These are phyloP conservation scores for Forsythia suspensa DNA, from an alignment of 257 asterid genomes.

Conservation along the genomic window DNA sequence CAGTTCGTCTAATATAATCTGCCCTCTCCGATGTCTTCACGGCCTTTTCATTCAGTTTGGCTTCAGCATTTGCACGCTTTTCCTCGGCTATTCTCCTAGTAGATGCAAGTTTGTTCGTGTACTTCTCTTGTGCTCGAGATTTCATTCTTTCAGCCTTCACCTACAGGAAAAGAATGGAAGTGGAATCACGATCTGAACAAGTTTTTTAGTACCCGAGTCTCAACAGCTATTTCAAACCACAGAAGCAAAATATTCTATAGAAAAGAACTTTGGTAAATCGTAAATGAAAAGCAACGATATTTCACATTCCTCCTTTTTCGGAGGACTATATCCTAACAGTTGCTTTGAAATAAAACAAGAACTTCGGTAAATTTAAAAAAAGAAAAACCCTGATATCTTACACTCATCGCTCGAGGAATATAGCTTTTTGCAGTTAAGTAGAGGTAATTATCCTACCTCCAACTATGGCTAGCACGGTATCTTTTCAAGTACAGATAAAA, in stretches of 20 bases:
- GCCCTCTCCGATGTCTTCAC: slow-evolving; percentile 67
- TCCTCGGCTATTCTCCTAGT: slow-evolving; percentile 84
- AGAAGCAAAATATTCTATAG: neutral
- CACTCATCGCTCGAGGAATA: too few relatives aligned
- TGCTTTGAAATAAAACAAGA: too few relatives aligned
- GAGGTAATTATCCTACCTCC: too few relatives aligned
- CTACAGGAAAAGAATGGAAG: slow-evolving; percentile 28
- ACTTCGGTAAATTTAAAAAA: too few relatives aligned
- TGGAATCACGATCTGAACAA: neutral
- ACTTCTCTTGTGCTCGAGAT: slow-evolving; percentile 79
- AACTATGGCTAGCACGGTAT: too few relatives aligned
- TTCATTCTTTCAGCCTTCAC: slow-evolving; percentile 81
- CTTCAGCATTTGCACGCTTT: slow-evolving; percentile 78
- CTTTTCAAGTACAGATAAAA: too few relatives aligned
- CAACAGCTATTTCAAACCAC: neutral
- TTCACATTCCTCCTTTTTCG: too few relatives aligned
- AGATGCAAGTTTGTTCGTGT: slow-evolving; percentile 62
- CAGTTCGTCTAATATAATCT: slow-evolving; percentile 75
- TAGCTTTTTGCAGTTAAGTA: too few relatives aligned
- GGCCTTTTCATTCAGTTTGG: slow-evolving; percentile 71
- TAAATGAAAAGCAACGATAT: too few relatives aligned
- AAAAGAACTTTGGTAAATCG: neutral
- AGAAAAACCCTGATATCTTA: too few relatives aligned
- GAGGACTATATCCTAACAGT: too few relatives aligned
- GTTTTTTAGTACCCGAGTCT: too few relatives aligned